Evolutionary conservation across 768 basidiomycete genomes (phyloP).

Genomic region (Tricholoma saponaceum): DNA sequence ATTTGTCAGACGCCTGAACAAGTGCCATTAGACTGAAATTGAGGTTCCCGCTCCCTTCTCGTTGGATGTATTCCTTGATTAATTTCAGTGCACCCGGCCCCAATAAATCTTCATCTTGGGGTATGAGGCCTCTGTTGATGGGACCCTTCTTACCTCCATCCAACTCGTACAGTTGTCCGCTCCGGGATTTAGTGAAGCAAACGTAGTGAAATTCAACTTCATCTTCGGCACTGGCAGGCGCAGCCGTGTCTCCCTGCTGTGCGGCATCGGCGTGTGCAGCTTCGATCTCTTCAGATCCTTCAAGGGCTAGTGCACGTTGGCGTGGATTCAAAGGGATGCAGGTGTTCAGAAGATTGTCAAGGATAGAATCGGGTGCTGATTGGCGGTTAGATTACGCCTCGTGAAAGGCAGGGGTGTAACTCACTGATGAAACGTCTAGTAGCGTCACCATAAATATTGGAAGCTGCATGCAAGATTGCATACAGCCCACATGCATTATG

Average conservation of each 20-base stretch:
- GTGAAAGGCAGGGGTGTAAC: neutral
- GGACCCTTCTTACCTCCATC: constrained; percentile 31
- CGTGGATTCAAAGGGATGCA: constrained; percentile 20
- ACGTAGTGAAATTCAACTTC: constrained; percentile 30
- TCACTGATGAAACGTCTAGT: constrained; percentile 19
- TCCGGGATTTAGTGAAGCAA: constrained; percentile 27
- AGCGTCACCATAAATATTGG: constrained; percentile 20
- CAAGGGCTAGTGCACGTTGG: constrained; percentile 26
- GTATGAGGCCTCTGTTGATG: constrained; percentile 19
- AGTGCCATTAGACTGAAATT: constrained; percentile 7
- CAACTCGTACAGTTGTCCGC: constrained; percentile 29
- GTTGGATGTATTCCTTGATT: constrained; percentile 19
- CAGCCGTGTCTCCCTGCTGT: constrained; percentile 23
- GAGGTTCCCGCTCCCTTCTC: constrained; percentile 17
- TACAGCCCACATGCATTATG: constrained; percentile 35
- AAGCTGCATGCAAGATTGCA: constrained; percentile 29
- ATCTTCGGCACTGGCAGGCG: constrained; percentile 24
- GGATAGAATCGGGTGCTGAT: constrained; percentile 18
- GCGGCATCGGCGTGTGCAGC: constrained; percentile 26
- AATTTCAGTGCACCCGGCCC: constrained; percentile 14
- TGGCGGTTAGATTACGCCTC: neutral
- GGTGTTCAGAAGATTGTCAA: constrained; percentile 20
- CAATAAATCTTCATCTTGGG: constrained; percentile 22
- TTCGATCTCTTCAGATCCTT: constrained; percentile 24
- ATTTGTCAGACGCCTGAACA: neutral